Percentiles rank a stretch among this genome's conserved stretches.
phyloP scores from a whole-genome alignment of 1,139 yeast genomes.

The Diutina sp. region DNA sequence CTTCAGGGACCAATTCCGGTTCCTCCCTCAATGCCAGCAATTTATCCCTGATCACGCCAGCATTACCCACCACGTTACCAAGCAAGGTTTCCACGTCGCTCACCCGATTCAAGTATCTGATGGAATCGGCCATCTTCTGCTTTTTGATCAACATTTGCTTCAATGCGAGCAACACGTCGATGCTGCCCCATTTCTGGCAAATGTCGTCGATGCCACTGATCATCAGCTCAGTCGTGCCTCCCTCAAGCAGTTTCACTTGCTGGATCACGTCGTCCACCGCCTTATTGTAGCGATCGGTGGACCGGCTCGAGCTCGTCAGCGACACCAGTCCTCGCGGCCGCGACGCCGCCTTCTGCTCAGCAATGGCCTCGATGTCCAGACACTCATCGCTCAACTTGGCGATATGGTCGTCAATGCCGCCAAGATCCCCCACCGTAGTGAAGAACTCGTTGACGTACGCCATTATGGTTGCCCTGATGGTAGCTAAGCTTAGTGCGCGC shows the following conservation, averaged over 20 bases:
- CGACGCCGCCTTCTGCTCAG: not conserved
- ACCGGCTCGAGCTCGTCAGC: not conserved
- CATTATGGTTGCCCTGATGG: not conserved
- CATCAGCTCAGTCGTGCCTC: not conserved
- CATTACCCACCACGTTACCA: not conserved
- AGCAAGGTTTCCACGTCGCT: not conserved
- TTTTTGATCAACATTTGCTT: not conserved
- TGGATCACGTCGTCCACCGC: constrained; percentile 2
- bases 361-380: not conserved
- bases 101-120: not conserved
- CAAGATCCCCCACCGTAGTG: not conserved
- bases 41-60: not conserved
- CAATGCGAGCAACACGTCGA: not conserved
- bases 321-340: not conserved
- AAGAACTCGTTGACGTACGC: not conserved
- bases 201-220: not conserved
- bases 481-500: not conserved
- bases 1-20: not conserved
- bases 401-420: not conserved
- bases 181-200: not conserved
- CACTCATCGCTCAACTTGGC: not conserved
- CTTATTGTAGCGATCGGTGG: not conserved
- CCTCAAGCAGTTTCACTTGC: not conserved
- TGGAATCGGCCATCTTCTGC: not conserved
- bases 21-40: not conserved